Evolutionary conservation across 2,329 filamentous ascomycete genomes (phyloP).

Genomic region (Diaporthe humulicola): DNA sequence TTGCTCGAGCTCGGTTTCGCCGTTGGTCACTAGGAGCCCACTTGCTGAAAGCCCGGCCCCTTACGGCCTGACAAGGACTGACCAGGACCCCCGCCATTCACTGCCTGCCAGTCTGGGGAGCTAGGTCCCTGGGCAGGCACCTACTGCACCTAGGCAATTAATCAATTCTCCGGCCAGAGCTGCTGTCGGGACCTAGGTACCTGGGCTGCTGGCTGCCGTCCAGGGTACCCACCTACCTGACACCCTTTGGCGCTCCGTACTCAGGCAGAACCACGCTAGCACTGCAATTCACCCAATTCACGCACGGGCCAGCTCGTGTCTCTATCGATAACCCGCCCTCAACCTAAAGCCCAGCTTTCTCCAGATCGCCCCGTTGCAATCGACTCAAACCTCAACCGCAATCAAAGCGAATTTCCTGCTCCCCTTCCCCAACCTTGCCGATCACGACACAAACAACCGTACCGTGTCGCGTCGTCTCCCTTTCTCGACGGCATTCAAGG

Average conservation of each 20-base stretch:
- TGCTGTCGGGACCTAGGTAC: neutral
- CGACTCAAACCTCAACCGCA: conserved; percentile 18
- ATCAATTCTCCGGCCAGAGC: conserved; percentile 20
- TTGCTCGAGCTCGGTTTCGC: conserved; percentile 26
- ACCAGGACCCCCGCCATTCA: conserved; percentile 18
- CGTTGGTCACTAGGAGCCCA: conserved; percentile 16
- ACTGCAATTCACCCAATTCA: neutral
- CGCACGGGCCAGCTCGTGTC: neutral
- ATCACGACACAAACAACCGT: neutral
- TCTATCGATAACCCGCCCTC: conserved; percentile 15
- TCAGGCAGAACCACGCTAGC: conserved; percentile 5
- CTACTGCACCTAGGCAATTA: neutral
- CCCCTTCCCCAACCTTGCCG: neutral
- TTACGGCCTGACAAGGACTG: neutral
- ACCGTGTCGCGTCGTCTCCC: conserved; percentile 3
- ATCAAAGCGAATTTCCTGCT: conserved; percentile 20
- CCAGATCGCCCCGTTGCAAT: conserved; percentile 15
- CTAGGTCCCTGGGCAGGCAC: conserved; percentile 17
- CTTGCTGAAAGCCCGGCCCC: neutral
- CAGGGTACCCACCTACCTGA: too few species aligned
- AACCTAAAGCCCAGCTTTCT: conserved; percentile 18
- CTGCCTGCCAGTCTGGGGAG: neutral
- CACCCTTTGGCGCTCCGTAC: too few species aligned
- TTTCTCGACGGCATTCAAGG: conserved; percentile 15
- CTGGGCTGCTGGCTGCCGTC: too few species aligned